These are phyloP conservation scores for Wickerhamomyces xylosicus DNA, from an alignment of 805 yeast species.

Conservation along the genomic window DNA sequence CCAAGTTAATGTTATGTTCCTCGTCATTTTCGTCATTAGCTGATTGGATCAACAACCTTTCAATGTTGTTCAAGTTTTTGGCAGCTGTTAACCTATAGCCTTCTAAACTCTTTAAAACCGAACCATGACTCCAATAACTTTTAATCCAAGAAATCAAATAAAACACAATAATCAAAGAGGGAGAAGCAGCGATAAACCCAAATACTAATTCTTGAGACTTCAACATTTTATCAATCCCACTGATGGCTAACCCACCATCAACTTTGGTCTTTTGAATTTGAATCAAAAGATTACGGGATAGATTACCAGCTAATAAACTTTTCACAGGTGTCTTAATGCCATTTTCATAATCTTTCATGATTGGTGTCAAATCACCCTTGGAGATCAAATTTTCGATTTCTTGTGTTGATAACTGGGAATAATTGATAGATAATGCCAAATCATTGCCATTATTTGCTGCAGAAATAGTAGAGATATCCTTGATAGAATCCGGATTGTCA, in stretches of 20 bases:
- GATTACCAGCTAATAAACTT: conserved; percentile 52
- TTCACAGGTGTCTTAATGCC: conserved; percentile 64
- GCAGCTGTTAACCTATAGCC: conserved; percentile 24
- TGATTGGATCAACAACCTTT: conserved; percentile 34
- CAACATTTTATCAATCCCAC: conserved; percentile 82
- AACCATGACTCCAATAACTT: conserved; percentile 24
- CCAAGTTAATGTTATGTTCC: conserved; percentile 21
- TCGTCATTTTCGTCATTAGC: conserved; percentile 11
- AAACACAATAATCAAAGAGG: conserved; percentile 54
- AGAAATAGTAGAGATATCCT: conserved; percentile 1
- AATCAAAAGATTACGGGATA: conserved; percentile 69
- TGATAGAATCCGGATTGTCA: conserved; percentile 21
- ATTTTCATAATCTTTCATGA: conserved; percentile 72
- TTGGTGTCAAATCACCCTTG: conserved; percentile 69
- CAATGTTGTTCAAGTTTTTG: conserved; percentile 45
- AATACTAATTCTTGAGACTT: conserved; percentile 92
- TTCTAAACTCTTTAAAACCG: conserved; percentile 11
- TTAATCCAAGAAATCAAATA: conserved; percentile 25
- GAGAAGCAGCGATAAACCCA: conserved; percentile 84
- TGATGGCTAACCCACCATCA: conserved; percentile 83
- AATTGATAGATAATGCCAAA: conserved; percentile 7
- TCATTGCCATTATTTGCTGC: no score
- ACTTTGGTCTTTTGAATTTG: conserved; percentile 96
- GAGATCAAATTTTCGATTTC: conserved; percentile 39
- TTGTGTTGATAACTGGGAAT: conserved; percentile 2